Evolutionary conservation across 257 asterid species (phyloP), one percentile per base, ranked within the genome.

Genomic region (Petrea volubilis): DNA sequence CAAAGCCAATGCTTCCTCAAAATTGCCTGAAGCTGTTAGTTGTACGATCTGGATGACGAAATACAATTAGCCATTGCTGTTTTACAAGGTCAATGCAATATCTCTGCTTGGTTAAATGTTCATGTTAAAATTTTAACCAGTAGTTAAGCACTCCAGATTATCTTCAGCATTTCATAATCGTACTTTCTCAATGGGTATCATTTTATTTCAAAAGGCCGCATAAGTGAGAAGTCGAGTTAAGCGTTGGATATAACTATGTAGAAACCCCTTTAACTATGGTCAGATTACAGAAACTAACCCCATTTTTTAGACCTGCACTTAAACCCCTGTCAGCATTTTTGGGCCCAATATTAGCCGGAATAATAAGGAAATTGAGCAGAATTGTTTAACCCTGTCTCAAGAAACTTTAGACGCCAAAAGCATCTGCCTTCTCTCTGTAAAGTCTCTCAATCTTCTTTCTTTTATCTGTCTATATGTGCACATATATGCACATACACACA

Each of bases 1-100:
- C 81, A 95, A 80, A 80, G 96, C 88, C 84, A 95, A 80, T 25
- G 99, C 99, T 79, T 95, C 99, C 89, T 95, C 98, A 77, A 95
- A 95, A 83, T 95, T 80, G 28, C 98, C 97, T 46, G 97, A 95
- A 75, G 99, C 98, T 76, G 98, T 92, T 76, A 95, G 85, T 80
- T 95, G 99, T 61, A 95, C 95, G 77, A 95, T 95, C 99, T 95
- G 91, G 79, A 75, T 61, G 28, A 77, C 9, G 75, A 73, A 76
- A 73, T 77, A 50, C 59, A 80, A 64, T 20, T 53, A 59, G 33
- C 73, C 69, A 69, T 29, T 66, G 50, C 28, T 31, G 41, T 53
- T 51, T 51, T 28, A 6, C 2, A 0, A 51, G 72, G 68, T 53
- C 64, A 21, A 49, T 5, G 44, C 24, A 67, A 55, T n/a, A 50